Evolutionary conservation across 768 basidiomycete genomes (phyloP).

Genomic region (Mrakia hoshinonis): DNA sequence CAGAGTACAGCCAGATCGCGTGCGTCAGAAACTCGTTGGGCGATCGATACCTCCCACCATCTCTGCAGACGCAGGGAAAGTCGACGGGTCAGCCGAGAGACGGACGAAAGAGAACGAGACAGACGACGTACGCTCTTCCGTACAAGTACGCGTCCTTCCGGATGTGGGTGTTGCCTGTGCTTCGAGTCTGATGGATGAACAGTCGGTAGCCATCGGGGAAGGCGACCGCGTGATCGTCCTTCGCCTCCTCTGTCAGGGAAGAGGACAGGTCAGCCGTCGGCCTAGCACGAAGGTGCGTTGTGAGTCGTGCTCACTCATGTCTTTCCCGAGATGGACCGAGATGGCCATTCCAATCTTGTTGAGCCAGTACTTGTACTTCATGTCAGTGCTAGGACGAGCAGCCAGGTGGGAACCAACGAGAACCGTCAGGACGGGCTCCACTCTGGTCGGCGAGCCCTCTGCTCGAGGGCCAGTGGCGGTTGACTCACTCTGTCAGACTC

Average conservation of each 20-base stretch:
- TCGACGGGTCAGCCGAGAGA: not conserved
- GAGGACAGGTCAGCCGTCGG: not conserved
- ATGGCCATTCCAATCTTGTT: not conserved
- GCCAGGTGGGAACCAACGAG: not conserved
- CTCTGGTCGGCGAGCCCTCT: too few species aligned
- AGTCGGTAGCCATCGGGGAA: not conserved
- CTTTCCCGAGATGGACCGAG: not conserved
- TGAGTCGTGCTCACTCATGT: not conserved
- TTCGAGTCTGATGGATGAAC: not conserved
- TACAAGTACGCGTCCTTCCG: not conserved
- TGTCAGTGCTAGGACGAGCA: not conserved
- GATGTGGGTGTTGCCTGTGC: too few species aligned
- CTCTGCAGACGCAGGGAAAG: not conserved
- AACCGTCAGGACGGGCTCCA: too few species aligned
- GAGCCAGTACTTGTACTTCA: not conserved
- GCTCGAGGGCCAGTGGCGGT: too few species aligned
- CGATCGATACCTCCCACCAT: slow-evolving; percentile 1
- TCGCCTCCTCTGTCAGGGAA: not conserved
- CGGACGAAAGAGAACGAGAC: not conserved
- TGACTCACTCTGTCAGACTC: not conserved
- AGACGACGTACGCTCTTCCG: not conserved
- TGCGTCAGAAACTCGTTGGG: not conserved
- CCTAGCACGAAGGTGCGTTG: too few species aligned
- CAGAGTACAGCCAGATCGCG: not conserved
- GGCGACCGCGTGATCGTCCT: not conserved